Conservation (phyloP, 805 yeast species). For the Candida ovalis region DNA sequence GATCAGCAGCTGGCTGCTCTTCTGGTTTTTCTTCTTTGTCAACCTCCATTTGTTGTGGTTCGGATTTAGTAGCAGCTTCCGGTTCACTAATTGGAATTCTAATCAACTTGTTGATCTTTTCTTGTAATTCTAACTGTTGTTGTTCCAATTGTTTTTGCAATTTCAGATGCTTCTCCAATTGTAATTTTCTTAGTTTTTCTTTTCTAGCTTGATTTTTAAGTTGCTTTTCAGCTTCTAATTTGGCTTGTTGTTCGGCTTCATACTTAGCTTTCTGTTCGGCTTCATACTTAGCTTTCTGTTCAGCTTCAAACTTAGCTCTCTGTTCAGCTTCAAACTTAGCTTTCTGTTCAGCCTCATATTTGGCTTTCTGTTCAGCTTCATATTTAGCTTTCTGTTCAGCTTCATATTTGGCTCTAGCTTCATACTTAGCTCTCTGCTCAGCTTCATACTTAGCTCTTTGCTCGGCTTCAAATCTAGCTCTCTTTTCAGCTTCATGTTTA, state of each 20-base stretch:
- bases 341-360: not conserved
- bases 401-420: not conserved
- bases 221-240: conserved; percentile 1
- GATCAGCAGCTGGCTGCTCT: not conserved
- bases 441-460: not conserved
- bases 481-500: not conserved
- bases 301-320: conserved; percentile 1
- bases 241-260: not conserved
- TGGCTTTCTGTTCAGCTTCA: not conserved
- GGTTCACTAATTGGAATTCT: conserved; percentile 7
- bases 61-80: not conserved
- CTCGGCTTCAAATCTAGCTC: not conserved
- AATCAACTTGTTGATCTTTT: conserved; percentile 3
- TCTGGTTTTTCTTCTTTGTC: not conserved
- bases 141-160: not conserved
- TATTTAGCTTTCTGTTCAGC: conserved; percentile 1
- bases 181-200: conserved; percentile 4
- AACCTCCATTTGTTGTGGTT: not conserved
- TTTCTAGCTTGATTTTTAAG: conserved; percentile 1
- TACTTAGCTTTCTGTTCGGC: not conserved
- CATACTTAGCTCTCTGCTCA: not conserved
- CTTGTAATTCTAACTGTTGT: conserved; percentile 1
- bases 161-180: conserved; percentile 1
- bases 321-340: not conserved
- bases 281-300: conserved; percentile 1